These are phyloP conservation scores for Eragrostis curvula DNA, from an alignment of 176 grass and related monocot genomes.

Conservation along the genomic window DNA sequence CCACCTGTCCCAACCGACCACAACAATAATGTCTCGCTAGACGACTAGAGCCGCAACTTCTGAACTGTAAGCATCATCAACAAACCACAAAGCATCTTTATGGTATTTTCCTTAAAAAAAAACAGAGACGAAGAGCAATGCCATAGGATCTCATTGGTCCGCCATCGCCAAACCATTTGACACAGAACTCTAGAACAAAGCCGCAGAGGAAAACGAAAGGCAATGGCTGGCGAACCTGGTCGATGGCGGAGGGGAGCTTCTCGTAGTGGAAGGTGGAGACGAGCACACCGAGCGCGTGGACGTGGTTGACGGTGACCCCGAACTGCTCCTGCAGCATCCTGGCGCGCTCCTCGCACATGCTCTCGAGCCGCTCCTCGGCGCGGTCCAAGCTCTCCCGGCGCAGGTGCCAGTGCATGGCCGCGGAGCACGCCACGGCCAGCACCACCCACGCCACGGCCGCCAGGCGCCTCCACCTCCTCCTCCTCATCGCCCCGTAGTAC, in stretches of 20 bases:
- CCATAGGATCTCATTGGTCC: constrained; percentile 27
- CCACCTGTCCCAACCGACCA: constrained; percentile 39
- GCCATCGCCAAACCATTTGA: constrained; percentile 12
- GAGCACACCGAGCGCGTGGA: constrained; percentile 85
- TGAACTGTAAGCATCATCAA: constrained; percentile 47
- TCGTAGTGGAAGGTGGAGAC: constrained; percentile 92
- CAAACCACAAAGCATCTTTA: constrained; percentile 32
- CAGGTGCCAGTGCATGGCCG: constrained; percentile 63
- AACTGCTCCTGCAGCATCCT: constrained; percentile 99
- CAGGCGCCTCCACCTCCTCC: constrained; percentile 32
- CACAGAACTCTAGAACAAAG: not conserved
- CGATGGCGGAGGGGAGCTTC: constrained; percentile 76
- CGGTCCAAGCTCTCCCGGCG: constrained; percentile 64
- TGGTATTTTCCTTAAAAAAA: not conserved
- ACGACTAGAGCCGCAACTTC: constrained; percentile 38
- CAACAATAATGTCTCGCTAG: constrained; percentile 44
- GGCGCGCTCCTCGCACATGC: constrained; percentile 95
- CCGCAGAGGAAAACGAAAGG: not conserved
- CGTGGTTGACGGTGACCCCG: constrained; percentile 90
- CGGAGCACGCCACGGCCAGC: constrained; percentile 46
- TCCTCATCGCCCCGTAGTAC: not conserved
- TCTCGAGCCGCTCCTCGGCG: constrained; percentile 71
- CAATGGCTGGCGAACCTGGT: constrained; percentile 51
- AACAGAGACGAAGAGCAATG: not conserved
- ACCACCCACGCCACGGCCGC: constrained; percentile 44